Base-by-base conservation (phyloP, 257 asterid species). In the Nicotiana paniculata region DNA sequence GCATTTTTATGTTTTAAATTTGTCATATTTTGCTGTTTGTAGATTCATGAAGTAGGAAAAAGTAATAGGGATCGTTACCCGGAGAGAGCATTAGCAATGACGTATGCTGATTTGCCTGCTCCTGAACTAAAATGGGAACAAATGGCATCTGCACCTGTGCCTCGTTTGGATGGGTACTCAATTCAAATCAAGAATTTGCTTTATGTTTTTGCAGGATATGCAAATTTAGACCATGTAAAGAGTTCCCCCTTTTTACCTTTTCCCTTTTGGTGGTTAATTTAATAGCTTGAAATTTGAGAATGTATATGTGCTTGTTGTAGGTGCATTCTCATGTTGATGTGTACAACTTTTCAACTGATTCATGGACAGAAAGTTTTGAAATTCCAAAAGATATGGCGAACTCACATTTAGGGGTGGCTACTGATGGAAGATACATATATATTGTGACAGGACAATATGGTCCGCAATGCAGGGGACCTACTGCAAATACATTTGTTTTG, bases 41-140 rank as follows among this genome's bases (percentile, higher is more conserved):
- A 54, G 86, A 65, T 17, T 81, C 65, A 28, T 35, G 68, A 53
- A 69, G 86, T 68, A 53, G 84, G 61, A 68, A 55, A 79, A 79
- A 57, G 15, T 32, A 64, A 80, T 3, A 82, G 77, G 79, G 79
- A 63, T 74, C 79, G 81, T 53, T 85, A 59, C 16, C 88, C 86
- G 43, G 86, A 85, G 26, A 85, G 91, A 84, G 74, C 68, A 46
- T 78, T 91, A 78, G 77, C 94, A 26, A 89, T 80, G 79, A 93
- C 97, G 15, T 92, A 88, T 86, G 97, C 95, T 70, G 97, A 93
- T 92, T 69, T 93, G 83, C 91, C 97, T 3, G 97, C 97, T 77
- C 95, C 95, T 11, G 89, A 82, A 54, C 84, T 91, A 58, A 83
- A 91, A 85, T 93, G 97, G 97, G 97, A 93, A 85, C 88, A 90